Conservation (phyloP, 257 asterid genomes). For the Sherardia arvensis region DNA sequence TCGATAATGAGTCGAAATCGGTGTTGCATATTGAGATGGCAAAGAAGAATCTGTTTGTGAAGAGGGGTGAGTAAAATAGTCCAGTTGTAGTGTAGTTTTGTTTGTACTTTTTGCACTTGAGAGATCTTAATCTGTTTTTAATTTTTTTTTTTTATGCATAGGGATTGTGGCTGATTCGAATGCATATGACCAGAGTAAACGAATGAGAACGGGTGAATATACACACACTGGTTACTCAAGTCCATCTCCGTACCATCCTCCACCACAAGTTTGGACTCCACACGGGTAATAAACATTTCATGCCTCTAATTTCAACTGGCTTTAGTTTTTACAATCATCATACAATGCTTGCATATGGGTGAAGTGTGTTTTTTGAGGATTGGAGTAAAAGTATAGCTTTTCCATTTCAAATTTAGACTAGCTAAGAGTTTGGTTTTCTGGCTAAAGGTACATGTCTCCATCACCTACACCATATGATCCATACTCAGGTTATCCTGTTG, state of each 20-base stretch:
- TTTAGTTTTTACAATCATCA: background rate
- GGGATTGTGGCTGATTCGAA: conserved; percentile 78
- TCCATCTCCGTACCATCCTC: conserved; percentile 95
- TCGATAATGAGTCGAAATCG: conserved; percentile 75
- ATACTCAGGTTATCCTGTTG: conserved; percentile 80
- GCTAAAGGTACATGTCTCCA: conserved; percentile 78
- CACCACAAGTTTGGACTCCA: conserved; percentile 85
- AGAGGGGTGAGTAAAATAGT: conserved; percentile 60
- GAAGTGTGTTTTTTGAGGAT: background rate
- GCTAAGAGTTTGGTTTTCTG: background rate
- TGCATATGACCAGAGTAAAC: conserved; percentile 89
- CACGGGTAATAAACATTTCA: conserved; percentile 48
- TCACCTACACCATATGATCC: conserved; percentile 96
- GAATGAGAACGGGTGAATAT: conserved; percentile 93
- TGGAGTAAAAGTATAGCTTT: background rate
- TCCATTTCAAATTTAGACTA: background rate
- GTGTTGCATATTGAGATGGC: conserved; percentile 98
- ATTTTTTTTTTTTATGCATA: no score
- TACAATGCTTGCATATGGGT: background rate
- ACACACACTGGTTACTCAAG: conserved; percentile 69
- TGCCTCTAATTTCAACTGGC: background rate
- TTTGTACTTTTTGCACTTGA: background rate
- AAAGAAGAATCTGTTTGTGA: conserved; percentile 93
- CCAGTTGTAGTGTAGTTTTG: background rate
- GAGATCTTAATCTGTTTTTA: conserved; percentile 6